Conservation (phyloP, 2,329 filamentous ascomycete genomes). For the Aspergillus fijiensis region DNA sequence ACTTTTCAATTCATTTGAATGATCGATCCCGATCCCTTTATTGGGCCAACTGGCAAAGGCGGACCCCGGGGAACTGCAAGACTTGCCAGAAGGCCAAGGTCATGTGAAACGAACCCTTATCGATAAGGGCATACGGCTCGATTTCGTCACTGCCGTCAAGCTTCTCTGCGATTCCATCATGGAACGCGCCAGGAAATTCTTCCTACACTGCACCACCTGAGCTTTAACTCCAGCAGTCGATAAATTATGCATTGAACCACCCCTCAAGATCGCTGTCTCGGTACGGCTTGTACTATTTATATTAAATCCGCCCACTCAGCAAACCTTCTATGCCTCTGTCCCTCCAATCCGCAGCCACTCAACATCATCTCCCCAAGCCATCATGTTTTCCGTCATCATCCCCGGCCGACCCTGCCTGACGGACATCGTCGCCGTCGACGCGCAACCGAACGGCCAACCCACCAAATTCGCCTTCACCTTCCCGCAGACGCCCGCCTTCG, state of each 20-base stretch:
- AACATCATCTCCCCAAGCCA: neutral
- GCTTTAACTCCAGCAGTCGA: neutral
- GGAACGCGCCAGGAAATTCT: constrained; percentile 20
- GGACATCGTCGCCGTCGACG: constrained; percentile 50
- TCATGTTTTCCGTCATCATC: constrained; percentile 63
- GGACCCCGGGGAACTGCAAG: neutral
- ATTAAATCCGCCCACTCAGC: neutral
- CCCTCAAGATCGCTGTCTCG: neutral
- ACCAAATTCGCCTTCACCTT: constrained; percentile 69
- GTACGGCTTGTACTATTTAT: neutral
- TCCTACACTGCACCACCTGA: constrained; percentile 3
- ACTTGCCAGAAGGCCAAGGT: no score
- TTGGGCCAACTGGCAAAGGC: no score
- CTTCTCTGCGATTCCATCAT: constrained; percentile 29
- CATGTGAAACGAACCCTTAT: constrained; percentile 23
- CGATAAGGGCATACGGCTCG: constrained; percentile 27
- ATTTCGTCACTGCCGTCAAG: constrained; percentile 28
- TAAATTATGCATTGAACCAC: constrained; percentile 1
- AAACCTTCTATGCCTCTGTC: neutral
- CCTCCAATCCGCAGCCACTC: neutral
- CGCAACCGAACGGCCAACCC: constrained; percentile 55
- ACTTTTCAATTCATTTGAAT: no score
- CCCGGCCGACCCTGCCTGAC: constrained; percentile 62
- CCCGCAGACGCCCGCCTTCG: constrained; percentile 58
- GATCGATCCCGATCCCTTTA: no score